Base-by-base conservation (phyloP, 768 basidiomycete genomes). In the Phylloporus sp. region DNA sequence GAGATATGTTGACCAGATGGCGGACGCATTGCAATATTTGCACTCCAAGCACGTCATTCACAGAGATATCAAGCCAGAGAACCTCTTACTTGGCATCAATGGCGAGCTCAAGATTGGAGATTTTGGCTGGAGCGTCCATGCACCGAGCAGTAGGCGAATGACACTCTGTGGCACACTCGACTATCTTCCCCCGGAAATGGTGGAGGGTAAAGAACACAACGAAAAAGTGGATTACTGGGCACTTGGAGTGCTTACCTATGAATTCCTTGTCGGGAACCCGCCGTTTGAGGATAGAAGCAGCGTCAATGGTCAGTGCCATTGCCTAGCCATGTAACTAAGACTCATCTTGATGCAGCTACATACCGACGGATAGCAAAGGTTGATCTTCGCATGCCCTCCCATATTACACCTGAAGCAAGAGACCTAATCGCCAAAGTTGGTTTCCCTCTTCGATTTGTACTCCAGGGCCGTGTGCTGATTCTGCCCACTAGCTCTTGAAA, bases 41-140 rank as follows among this genome's bases (percentile, higher is more conserved):
- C 97, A 99, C 66, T 74, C 77, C 47, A 99, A 98, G 65, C 95
- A 98, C 64, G 94, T 99, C 63, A 99, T 98, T 45, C 97, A 99
- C 69, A 84, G 97, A 28, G 97, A 99, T 63, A 99, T 99, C 74
- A 99, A 99, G 70, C 97, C 97, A 0, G 95, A 99, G 73, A 99
- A 99, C 68, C 71, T 99, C 44, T 78, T 99, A 28, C 75, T 98
- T 12, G 95, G 95, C 11, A 81, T 98, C 62, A 92, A 94, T 59
- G 95, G 95, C 35, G 95, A 98, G 67, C 76, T 99, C 61, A 98
- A 99, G 78, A 95, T 99, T 55, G 97, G 86, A 4, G 95, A 98
- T 70, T 98, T 98, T 69, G 97, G 97, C 10, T 99, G 97, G 95
- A 92, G 88, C 61, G 93, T 97, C 8, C 95, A 98, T 67, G 95